Percentiles rank a stretch among this genome's conserved stretches.
Conservation (phyloP, 2,329 filamentous ascomycete species). For the Fusarium sororula region DNA sequence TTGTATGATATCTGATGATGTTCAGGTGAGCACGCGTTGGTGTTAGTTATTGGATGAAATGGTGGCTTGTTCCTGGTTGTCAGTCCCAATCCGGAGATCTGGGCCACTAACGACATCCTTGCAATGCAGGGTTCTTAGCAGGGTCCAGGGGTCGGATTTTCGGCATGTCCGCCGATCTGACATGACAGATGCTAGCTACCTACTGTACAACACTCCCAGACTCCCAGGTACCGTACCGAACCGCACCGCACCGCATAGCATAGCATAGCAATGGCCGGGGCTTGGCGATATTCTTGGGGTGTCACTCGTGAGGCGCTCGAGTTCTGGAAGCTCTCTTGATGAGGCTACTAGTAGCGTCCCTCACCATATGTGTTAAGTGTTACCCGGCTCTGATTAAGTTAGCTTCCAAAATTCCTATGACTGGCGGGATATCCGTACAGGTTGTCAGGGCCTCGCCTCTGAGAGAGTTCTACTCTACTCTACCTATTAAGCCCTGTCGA, state of each 20-base stretch:
- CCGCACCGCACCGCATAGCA: not conserved
- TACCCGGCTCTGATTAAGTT: not conserved
- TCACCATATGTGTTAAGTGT: not conserved
- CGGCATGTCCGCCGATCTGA: slow-evolving; percentile 33
- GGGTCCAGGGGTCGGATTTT: slow-evolving; percentile 39
- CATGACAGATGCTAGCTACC: not conserved
- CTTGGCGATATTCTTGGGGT: slow-evolving; percentile 21
- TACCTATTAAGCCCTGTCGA: slow-evolving; percentile 11
- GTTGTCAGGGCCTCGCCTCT: slow-evolving; percentile 4
- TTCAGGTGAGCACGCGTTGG: not conserved
- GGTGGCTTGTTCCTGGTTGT: slow-evolving; percentile 29
- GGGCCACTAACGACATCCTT: slow-evolving; percentile 25
- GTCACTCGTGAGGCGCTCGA: slow-evolving; percentile 12
- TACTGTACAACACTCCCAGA: not conserved
- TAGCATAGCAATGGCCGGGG: slow-evolving; percentile 5
- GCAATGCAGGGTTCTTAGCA: slow-evolving; percentile 27
- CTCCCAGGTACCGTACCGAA: not conserved
- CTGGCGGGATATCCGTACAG: slow-evolving; percentile 7
- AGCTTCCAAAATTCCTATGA: not conserved
- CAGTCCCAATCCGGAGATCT: slow-evolving; percentile 34
- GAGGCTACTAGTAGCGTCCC: not conserved
- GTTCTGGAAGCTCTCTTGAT: not conserved
- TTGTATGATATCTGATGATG: not conserved
- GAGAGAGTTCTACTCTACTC: not conserved
- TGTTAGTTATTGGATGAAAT: slow-evolving; percentile 11